phyloP scores from a whole-genome alignment of 2,329 filamentous ascomycete species.

The Pseudopithomyces maydicus region DNA sequence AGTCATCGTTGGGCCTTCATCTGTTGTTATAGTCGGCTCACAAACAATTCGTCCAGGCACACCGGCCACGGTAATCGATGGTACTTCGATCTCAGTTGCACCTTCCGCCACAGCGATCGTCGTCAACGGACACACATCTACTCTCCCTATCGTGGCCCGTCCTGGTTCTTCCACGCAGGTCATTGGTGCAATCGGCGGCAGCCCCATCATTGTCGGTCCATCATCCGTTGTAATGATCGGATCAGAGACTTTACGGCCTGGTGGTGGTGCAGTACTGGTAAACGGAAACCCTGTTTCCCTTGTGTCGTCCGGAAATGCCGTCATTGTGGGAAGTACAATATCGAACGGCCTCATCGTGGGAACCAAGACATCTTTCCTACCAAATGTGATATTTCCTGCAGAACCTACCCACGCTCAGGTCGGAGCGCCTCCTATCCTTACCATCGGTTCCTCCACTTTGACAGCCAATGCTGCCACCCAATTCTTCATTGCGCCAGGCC shows the following conservation, averaged over 20 bases:
- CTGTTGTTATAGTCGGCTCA: constrained; percentile 39
- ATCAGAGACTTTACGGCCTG: constrained; percentile 41
- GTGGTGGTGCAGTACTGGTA: constrained; percentile 41
- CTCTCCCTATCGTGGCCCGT: constrained; percentile 22
- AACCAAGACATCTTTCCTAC: constrained; percentile 31
- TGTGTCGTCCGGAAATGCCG: constrained; percentile 31
- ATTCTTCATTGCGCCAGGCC: constrained; percentile 48
- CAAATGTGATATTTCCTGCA: constrained; percentile 13
- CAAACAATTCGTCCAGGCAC: constrained; percentile 44
- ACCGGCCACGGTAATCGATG: constrained; percentile 41
- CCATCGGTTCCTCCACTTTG: constrained; percentile 46
- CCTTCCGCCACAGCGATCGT: constrained; percentile 46
- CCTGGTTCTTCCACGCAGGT: constrained; percentile 35
- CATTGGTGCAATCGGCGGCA: constrained; percentile 32
- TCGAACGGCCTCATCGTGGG: constrained; percentile 33
- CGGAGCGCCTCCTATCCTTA: constrained; percentile 41
- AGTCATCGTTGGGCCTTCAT: constrained; percentile 39
- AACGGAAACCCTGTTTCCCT: constrained; percentile 41
- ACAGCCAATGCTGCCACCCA: constrained; percentile 54
- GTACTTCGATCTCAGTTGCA: constrained; percentile 37
- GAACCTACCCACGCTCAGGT: constrained; percentile 11
- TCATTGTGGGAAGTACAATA: constrained; percentile 26
- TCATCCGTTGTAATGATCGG: constrained; percentile 41
- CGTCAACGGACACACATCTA: constrained; percentile 36
- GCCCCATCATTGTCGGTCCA: constrained; percentile 36